phyloP scores from a whole-genome alignment of 192 early-diverging fungal species.

The Backusella tuberculispora region DNA sequence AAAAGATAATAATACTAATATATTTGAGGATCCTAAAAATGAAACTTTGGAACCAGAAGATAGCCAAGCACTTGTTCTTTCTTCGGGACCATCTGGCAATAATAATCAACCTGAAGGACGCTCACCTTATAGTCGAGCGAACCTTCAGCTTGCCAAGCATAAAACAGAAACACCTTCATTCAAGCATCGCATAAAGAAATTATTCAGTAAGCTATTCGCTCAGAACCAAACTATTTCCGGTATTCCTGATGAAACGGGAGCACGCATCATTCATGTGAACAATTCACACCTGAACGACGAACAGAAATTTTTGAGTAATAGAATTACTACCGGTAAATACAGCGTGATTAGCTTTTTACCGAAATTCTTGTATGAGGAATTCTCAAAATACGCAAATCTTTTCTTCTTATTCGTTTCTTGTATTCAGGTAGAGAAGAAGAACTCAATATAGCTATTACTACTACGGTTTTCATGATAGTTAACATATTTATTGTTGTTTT shows the following conservation, averaged over 20 bases:
- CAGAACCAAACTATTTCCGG: constrained; percentile 12
- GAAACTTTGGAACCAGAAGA: background rate
- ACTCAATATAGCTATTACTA: background rate
- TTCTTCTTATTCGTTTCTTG: constrained; percentile 97
- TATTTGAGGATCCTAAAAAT: constrained; percentile 9
- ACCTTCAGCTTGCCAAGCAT: constrained; percentile 8
- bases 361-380: constrained; percentile 97
- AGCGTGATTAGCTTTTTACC: constrained; percentile 88
- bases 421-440: constrained; percentile 71
- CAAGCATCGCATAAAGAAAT: background rate
- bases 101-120: background rate
- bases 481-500: constrained; percentile 2
- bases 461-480: background rate
- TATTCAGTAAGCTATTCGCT: background rate
- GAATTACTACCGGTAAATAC: constrained; percentile 96
- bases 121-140: constrained; percentile 13
- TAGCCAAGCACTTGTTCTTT: background rate
- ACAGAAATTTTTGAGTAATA: constrained; percentile 88
- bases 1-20: background rate
- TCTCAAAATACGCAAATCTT: constrained; percentile 97
- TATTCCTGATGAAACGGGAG: constrained; percentile 21
- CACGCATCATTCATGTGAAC: constrained; percentile 90
- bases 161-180: constrained; percentile 3
- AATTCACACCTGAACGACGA: constrained; percentile 76
- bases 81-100: background rate